phyloP scores from a whole-genome alignment of 225 moss, liverwort and hornwort genomes.

The Pleurozium schreberi region DNA sequence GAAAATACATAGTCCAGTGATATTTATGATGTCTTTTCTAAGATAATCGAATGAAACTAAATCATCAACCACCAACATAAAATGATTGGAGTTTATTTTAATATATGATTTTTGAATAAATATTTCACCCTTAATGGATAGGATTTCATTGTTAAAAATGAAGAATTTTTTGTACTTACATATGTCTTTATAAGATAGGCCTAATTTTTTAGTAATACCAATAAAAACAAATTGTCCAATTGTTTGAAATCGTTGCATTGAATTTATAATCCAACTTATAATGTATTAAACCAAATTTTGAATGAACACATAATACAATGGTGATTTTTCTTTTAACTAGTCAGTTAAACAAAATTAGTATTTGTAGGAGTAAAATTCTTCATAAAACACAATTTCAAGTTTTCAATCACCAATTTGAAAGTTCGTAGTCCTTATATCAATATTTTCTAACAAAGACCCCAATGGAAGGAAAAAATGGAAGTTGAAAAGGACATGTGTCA shows the following conservation, averaged over 20 bases:
- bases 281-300: background rate
- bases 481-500: background rate
- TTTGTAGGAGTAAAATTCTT: background rate
- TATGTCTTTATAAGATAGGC: background rate
- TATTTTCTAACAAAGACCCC: background rate
- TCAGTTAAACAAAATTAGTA: background rate
- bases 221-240: background rate
- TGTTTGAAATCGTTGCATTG: background rate
- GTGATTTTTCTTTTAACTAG: background rate
- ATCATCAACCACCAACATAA: background rate
- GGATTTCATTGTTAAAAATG: background rate
- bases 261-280: background rate
- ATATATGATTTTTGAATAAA: background rate
- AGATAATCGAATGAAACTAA: background rate
- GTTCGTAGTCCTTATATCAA: background rate
- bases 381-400: background rate
- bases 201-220: too few relatives aligned
- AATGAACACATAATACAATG: background rate
- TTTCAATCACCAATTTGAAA: too few relatives aligned
- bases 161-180: background rate
- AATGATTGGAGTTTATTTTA: background rate
- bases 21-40: background rate
- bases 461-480: background rate
- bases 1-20: accelerated
- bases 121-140: background rate